These are phyloP conservation scores for Tagetes erecta DNA, from an alignment of 129 eudicot species.

Conservation along the genomic window DNA sequence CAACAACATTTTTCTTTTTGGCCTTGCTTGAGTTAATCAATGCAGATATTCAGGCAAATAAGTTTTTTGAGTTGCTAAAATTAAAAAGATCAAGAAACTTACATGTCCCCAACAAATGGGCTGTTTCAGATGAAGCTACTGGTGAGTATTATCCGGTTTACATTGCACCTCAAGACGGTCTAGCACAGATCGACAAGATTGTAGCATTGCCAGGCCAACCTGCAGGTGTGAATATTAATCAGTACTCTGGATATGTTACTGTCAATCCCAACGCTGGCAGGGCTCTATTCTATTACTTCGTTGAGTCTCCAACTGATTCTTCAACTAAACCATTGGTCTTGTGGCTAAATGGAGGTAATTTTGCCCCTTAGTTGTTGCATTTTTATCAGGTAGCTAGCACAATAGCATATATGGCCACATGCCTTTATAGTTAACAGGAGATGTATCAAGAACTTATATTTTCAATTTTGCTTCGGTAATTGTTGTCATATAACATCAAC, in stretches of 20 bases:
- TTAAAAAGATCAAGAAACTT: constrained; percentile 12
- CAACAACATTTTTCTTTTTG: constrained; percentile 20
- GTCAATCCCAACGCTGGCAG: constrained; percentile 36
- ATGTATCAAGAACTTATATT: neutral
- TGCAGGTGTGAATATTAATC: constrained; percentile 31
- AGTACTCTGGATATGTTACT: constrained; percentile 42
- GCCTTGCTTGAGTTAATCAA: constrained; percentile 19
- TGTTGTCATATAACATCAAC: neutral
- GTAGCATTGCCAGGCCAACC: constrained; percentile 36
- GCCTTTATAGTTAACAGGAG: neutral
- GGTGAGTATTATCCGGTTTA: constrained; percentile 25
- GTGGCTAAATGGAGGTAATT: constrained; percentile 42
- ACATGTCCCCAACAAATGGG: constrained; percentile 5
- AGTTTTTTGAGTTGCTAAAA: constrained; percentile 22
- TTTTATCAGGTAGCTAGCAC: neutral
- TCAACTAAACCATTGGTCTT: constrained; percentile 37
- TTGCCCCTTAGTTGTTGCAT: neutral
- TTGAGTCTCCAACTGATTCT: constrained; percentile 37
- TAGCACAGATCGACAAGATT: constrained; percentile 34
- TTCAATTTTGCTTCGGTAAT: neutral
- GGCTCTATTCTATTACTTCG: constrained; percentile 42
- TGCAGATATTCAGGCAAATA: constrained; percentile 28
- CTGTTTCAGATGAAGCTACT: constrained; percentile 3
- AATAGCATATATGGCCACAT: neutral
- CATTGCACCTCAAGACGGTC: constrained; percentile 35